Evolutionary conservation across 805 yeast species (phyloP).

Genomic region (Hanseniaspora lindneri): DNA sequence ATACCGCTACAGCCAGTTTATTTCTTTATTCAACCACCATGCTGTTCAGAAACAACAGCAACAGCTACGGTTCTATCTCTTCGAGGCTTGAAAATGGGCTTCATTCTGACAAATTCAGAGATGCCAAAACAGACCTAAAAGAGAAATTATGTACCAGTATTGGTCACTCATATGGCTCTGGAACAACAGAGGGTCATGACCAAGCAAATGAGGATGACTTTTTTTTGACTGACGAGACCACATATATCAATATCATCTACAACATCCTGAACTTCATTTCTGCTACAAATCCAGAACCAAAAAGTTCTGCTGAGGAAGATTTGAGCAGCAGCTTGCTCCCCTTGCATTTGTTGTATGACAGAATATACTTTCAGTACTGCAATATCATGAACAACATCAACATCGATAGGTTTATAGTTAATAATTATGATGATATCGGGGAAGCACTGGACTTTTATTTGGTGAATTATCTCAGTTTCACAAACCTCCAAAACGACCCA

Average conservation of each 20-base stretch:
- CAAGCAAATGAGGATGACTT: not conserved
- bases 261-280: slow-evolving; percentile 12
- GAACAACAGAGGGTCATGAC: not conserved
- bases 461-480: slow-evolving; percentile 7
- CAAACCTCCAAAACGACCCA: not conserved
- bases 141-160: no score
- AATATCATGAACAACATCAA: slow-evolving; percentile 7
- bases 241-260: slow-evolving; percentile 12
- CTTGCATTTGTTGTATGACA: slow-evolving; percentile 5
- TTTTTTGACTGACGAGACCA: slow-evolving; percentile 6
- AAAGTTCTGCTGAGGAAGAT: not conserved
- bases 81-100: no score
- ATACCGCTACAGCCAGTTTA: no score
- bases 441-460: slow-evolving; percentile 11
- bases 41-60: no score
- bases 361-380: slow-evolving; percentile 12
- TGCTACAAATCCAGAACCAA: not conserved
- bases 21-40: no score
- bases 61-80: no score
- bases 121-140: no score
- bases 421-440: not conserved
- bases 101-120: no score
- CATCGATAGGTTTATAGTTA: slow-evolving; percentile 10
- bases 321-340: not conserved
- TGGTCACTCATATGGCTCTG: not conserved